Evolutionary conservation across 768 basidiomycete genomes (phyloP), one percentile per base, ranked within the genome.

Genomic region (Lentinula lateritia): DNA sequence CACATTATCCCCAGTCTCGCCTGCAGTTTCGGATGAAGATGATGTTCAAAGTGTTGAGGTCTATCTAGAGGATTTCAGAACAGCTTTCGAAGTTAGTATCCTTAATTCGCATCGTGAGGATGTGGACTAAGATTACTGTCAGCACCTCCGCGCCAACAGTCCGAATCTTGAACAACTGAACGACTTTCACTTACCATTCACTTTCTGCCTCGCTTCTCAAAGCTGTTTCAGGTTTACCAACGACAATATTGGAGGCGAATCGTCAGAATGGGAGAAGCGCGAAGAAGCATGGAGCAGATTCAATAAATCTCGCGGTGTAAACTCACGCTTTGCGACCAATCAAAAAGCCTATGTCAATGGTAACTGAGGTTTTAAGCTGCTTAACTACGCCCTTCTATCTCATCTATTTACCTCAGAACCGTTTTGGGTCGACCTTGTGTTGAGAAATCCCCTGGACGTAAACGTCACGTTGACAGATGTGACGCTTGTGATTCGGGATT

Each of bases 61-160:
- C 6, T 89, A 84, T 62, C 70, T 98, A 39, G 92, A 96, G 61
- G 96, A 99, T 74, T 92, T 98, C 68, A 82, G 84, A 23, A 84
- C 94, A 13, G 93, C 97, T 5, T 90, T 90, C 67, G 82, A 86
- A 69, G 95, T 95, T 70, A 61, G 80, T 65, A 8, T 4, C 13
- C 18, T n/a, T 58, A 41, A 12, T 52, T 38, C 13, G 34, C 35
- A 2, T 23, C 32, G 32, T 52, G n/a, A 45, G 39, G 39, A n/a
- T 16, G 1, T 64, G 13, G 8, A 46, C 32, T 55, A 60, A 60
- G 53, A 20, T 28, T 50, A 7, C n/a, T 42, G n/a, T 16, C 35
- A 62, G 56, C 54, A 55, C 36, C 15, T 57, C 9, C 35, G 35
- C 10, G 20, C 38, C 48, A 42, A 42, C 15, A 60, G 48, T 60